Evolutionary conservation across 2,329 filamentous ascomycete genomes (phyloP).

Genomic region (Trichothecium roseum): DNA sequence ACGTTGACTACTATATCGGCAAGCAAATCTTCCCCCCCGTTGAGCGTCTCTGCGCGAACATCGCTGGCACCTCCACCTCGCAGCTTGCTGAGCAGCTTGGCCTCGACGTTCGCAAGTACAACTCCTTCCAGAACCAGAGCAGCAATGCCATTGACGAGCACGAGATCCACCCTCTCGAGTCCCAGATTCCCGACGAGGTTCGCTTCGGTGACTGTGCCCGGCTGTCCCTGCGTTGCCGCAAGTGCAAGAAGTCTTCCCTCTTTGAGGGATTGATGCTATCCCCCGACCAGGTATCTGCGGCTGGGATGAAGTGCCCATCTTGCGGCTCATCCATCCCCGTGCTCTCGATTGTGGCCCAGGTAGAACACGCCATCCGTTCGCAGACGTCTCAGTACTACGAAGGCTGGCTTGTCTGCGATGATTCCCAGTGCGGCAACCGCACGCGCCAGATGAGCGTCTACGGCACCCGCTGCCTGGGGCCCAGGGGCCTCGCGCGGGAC

Average conservation of each 20-base stretch:
- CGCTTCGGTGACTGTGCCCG: slow-evolving; percentile 77
- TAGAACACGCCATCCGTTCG: slow-evolving; percentile 73
- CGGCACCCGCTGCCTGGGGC: slow-evolving; percentile 79
- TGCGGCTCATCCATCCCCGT: slow-evolving; percentile 59
- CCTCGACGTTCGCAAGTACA: slow-evolving; percentile 81
- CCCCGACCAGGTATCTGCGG: slow-evolving; percentile 52
- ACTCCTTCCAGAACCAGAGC: slow-evolving; percentile 28
- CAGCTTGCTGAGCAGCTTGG: slow-evolving; percentile 89
- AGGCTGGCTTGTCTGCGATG: slow-evolving; percentile 83
- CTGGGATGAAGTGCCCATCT: slow-evolving; percentile 63
- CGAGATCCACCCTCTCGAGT: slow-evolving; percentile 85
- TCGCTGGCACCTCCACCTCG: slow-evolving; percentile 81
- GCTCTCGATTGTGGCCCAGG: slow-evolving; percentile 71
- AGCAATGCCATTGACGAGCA: slow-evolving; percentile 47
- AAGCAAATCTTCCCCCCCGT: slow-evolving; percentile 98
- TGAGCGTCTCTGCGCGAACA: slow-evolving; percentile 93
- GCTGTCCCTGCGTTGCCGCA: slow-evolving; percentile 68
- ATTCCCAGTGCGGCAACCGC: slow-evolving; percentile 73
- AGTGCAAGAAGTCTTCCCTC: slow-evolving; percentile 59
- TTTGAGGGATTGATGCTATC: slow-evolving; percentile 67
- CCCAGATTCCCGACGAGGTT: slow-evolving; percentile 82
- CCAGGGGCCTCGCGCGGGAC: slow-evolving; percentile 71
- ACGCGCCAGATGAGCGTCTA: slow-evolving; percentile 92
- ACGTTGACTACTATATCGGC: slow-evolving; percentile 95
- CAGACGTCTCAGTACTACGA: slow-evolving; percentile 83